phyloP scores from a whole-genome alignment of 257 asterid species.

The Scutellaria minor region DNA sequence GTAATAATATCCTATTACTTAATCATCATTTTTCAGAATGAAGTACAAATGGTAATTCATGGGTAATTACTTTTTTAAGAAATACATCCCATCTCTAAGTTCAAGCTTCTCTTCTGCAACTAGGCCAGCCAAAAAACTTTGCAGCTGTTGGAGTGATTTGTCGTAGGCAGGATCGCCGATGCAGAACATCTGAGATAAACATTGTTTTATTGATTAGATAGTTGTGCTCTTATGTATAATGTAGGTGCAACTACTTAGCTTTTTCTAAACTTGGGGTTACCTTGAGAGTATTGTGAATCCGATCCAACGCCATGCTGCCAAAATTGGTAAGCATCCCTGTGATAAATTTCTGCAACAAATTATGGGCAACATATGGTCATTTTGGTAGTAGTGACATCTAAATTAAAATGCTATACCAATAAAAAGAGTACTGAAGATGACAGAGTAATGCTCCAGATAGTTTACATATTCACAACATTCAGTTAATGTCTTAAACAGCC shows the following conservation, averaged over 20 bases:
- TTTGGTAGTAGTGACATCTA: background rate
- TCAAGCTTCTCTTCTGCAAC: slow-evolving; percentile 96
- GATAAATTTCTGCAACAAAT: slow-evolving; percentile 76
- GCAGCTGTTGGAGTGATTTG: slow-evolving; percentile 94
- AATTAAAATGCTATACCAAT: background rate
- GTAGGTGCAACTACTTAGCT: background rate
- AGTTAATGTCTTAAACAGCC: background rate
- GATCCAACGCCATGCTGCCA: slow-evolving; percentile 96
- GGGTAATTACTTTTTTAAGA: slow-evolving; percentile 58
- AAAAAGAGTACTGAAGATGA: background rate
- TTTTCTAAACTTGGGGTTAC: slow-evolving; percentile 42
- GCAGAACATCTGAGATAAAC: slow-evolving; percentile 82
- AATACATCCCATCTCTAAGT: slow-evolving; percentile 71
- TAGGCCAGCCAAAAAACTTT: slow-evolving; percentile 81
- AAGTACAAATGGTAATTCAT: too few species aligned
- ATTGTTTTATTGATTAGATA: slow-evolving; percentile 6
- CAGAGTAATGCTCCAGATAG: background rate
- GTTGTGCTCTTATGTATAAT: background rate
- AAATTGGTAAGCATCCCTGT: slow-evolving; percentile 95
- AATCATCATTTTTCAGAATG: too few species aligned
- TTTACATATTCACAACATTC: background rate
- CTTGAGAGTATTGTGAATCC: slow-evolving; percentile 96
- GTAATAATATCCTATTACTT: too few species aligned
- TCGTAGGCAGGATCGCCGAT: slow-evolving; percentile 88
- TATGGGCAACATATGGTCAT: slow-evolving; percentile 13